Evolutionary conservation across 257 asterid species (phyloP), one percentile per base, ranked within the genome.

Genomic region (Capsicum pubescens): DNA sequence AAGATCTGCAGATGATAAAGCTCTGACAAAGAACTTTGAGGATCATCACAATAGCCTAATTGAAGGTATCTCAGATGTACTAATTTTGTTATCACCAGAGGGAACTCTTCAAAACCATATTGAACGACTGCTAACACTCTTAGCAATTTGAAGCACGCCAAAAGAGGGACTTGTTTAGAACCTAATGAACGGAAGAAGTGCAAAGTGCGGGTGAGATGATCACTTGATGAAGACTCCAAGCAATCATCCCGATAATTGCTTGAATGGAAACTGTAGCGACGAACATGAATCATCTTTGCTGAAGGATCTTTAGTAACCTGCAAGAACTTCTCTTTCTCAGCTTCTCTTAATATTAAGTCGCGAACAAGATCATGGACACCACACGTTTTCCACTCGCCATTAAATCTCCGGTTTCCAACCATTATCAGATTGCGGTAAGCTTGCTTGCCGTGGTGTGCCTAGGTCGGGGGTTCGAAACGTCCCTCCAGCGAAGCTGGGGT

Each of bases 331-430:
- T 66, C 72, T 14, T 66, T 66, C 64, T 26, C 32, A 21, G 54
- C 79, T 82, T 83, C n/a, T 52, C 21, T 83, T 32, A 83, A n/a
- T 48, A 74, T 67, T 3, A 83, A 17, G 52, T 69, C 80, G 0
- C 69, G 55, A 36, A 83, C 32, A 46, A 55, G 61, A 83, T 83
- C 85, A 55, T 69, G 85, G n/a, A 69, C 36, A 7, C 35, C 36
- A 35, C 81, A 69, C 17, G 85, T n/a, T 17, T 9, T 70, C 9
- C 0, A 1, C 61, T 39, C 67, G 3, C 57, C 26, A 55, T 69
- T 57, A 11, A 16, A 68, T 39, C 78, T 69, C 42, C 55, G 7
- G 7, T 56, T 69, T 9, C 19, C 46, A 70, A 83, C 81, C 64
- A 55, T 39, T 67, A 83, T 9, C 32, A 83, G 19, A 44, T 83